phyloP scores from a whole-genome alignment of 257 asterid species.

The Solanum ossicruentum region DNA sequence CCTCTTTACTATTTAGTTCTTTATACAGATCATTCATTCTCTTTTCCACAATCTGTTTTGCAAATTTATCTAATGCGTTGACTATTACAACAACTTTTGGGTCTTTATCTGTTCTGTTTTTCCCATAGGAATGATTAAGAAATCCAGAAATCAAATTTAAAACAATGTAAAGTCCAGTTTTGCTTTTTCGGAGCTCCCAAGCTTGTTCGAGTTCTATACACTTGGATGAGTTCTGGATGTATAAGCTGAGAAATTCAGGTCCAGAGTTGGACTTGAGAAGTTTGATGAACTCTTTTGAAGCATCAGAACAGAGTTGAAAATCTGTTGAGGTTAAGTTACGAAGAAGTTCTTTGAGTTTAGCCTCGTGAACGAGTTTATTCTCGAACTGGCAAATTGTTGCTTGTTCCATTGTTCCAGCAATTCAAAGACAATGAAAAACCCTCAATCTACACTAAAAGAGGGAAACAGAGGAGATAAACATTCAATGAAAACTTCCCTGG shows the following conservation, averaged over 20 bases:
- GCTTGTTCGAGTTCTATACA: conserved; percentile 60
- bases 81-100: background rate
- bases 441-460: background rate
- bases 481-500: background rate
- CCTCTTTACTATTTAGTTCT: conserved; percentile 65
- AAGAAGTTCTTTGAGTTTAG: conserved; percentile 69
- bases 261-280: conserved; percentile 55
- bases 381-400: background rate
- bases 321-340: conserved; percentile 58
- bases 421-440: background rate
- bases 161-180: conserved; percentile 35
- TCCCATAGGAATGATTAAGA: conserved; percentile 27
- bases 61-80: conserved; percentile 49
- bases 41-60: conserved; percentile 36
- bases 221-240: conserved; percentile 35
- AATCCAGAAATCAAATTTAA: conserved; percentile 45
- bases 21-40: conserved; percentile 54
- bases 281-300: conserved; percentile 58
- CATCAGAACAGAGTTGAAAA: conserved; percentile 37
- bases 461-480: background rate
- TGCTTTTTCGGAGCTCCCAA: conserved; percentile 61
- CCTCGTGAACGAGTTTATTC: conserved; percentile 28
- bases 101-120: conserved; percentile 2
- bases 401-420: background rate
- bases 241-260: conserved; percentile 24